These are phyloP conservation scores for Evernia prunastri DNA, from an alignment of 495 filamentous ascomycete species.

Conservation along the genomic window DNA sequence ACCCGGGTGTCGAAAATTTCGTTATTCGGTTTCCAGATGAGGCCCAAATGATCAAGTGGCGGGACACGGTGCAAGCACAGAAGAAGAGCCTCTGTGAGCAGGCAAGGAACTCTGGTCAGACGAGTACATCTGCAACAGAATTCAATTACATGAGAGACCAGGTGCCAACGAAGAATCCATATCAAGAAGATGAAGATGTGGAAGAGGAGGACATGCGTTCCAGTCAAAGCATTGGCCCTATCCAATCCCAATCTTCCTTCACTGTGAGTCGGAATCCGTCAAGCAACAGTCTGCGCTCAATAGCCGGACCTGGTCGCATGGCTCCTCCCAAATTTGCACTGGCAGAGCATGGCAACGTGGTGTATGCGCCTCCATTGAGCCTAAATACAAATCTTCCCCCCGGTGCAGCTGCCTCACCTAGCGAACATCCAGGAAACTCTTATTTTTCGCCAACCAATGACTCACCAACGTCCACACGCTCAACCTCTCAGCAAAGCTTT, in stretches of 20 bases:
- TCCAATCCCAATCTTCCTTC: constrained; percentile 39
- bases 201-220: constrained; percentile 58
- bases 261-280: constrained; percentile 71
- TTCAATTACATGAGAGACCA: constrained; percentile 74
- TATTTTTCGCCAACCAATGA: constrained; percentile 89
- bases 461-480: constrained; percentile 74
- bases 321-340: constrained; percentile 65
- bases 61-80: constrained; percentile 49
- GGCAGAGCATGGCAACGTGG: constrained; percentile 40
- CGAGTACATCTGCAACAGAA: constrained; percentile 59
- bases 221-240: constrained; percentile 35
- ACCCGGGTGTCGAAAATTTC: constrained; percentile 93
- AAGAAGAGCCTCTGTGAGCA: constrained; percentile 40
- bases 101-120: constrained; percentile 43
- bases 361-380: constrained; percentile 47
- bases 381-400: constrained; percentile 61
- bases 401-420: constrained; percentile 43
- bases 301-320: constrained; percentile 56
- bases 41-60: constrained; percentile 88
- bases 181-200: constrained; percentile 69
- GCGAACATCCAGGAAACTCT: constrained; percentile 55
- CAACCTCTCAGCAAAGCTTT: constrained; percentile 64
- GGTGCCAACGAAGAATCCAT: constrained; percentile 65
- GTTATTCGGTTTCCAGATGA: constrained; percentile 87
- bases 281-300: constrained; percentile 69